Evolutionary conservation across 2,329 filamentous ascomycete species (phyloP).

Genomic region (Clarireedia monteithiana): DNA sequence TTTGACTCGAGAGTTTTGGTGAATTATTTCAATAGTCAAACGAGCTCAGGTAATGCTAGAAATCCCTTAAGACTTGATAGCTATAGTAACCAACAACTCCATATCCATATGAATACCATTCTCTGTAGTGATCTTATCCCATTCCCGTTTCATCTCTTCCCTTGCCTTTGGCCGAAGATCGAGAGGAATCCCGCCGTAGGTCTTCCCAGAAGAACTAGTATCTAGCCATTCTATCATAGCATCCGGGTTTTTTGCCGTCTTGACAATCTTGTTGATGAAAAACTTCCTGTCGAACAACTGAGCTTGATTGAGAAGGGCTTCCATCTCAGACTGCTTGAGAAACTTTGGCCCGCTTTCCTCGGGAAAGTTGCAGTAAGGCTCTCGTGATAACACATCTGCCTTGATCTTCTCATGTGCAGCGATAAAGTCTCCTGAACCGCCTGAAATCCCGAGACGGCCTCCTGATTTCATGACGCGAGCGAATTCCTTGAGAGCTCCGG

Average conservation of each 20-base stretch:
- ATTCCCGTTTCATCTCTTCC: slow-evolving; percentile 11
- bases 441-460: slow-evolving; percentile 11
- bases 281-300: slow-evolving; percentile 4
- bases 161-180: slow-evolving; percentile 4
- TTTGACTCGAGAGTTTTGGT: background rate
- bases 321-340: slow-evolving; percentile 4
- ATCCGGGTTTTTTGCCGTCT: slow-evolving; percentile 6
- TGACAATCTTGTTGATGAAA: slow-evolving; percentile 6
- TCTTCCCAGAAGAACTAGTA: slow-evolving; percentile 9
- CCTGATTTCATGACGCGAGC: slow-evolving; percentile 8
- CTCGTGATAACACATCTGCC: slow-evolving; percentile 10
- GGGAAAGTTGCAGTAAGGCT: slow-evolving; percentile 7
- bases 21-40: background rate
- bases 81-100: slow-evolving; percentile 13
- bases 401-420: slow-evolving; percentile 12
- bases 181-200: slow-evolving; percentile 10
- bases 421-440: slow-evolving; percentile 12
- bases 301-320: background rate
- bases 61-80: slow-evolving; percentile 2
- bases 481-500: slow-evolving; percentile 4
- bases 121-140: slow-evolving; percentile 6
- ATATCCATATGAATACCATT: slow-evolving; percentile 12
- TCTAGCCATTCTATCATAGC: slow-evolving; percentile 11
- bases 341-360: slow-evolving; percentile 1
- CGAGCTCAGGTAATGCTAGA: background rate